Evolutionary conservation across 2,329 filamentous ascomycete genomes (phyloP), one percentile per base, ranked within the genome.

Genomic region (Scedosporium boydii): DNA sequence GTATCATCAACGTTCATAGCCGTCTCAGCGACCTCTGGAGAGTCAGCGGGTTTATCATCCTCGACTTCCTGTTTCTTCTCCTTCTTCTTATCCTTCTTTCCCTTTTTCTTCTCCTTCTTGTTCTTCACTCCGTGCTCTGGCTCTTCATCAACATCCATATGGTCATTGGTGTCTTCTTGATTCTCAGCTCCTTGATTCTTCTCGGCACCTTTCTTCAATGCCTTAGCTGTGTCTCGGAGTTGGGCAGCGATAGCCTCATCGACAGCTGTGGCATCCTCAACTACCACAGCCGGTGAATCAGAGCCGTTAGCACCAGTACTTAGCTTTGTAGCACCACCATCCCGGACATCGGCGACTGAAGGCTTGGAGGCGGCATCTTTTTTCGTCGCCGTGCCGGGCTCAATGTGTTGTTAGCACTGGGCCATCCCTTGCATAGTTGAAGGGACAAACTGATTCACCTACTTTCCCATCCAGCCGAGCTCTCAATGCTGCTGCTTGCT

Each of bases 401-500:
- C 16, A n/a, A 48, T 18, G n/a, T 21, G 6, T 48, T 48, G 18
- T 48, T 9, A 48, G 44, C n/a, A 18, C 7, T 12, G 14, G 9
- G 44, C 7, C 16, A 21, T 48, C 4, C 16, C 9, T 48, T 46
- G 42, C 18, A n/a, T 46, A 46, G n/a, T 1, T 14, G 5, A 38
- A n/a, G 6, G 18, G 6, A n/a, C 26, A 3, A 21, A 55, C 23
- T 23, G 3, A 18, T 14, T 26, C 12, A 42, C 64, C 58, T 7
- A 64, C 67, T 62, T 70, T 61, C 21, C 62, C 63, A 60, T 71
- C 67, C 42, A 73, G 71, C 48, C 70, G 65, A 12, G 67, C 66
- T 29, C 68, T 67, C 26, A 68, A 66, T 63, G 72, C 73, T 64
- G 76, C 73, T 0, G 79, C 74, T 63, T 80, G 73, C 0, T 67